Base-by-base conservation (phyloP, 352 stramenopile species). In the Halophytophthora polymorphica region DNA sequence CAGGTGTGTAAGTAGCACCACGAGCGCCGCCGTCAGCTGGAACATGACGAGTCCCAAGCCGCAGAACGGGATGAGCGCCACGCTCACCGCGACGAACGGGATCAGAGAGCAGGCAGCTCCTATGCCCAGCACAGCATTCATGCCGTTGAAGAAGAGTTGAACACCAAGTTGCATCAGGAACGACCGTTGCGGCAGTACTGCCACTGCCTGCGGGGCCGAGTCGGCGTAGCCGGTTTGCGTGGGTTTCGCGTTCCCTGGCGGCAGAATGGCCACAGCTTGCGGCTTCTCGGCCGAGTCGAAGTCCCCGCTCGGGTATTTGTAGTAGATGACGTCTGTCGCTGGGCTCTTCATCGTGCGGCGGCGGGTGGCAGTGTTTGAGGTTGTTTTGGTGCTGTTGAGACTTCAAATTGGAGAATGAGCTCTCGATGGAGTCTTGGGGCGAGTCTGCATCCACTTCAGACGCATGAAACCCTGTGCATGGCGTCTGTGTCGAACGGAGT, bases 1-100 rank as follows among this genome's bases (percentile, higher is more conserved):
- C 6, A 46, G 18, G 12, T 31, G 61, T 7, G 53, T 49, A 34
- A 64, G 22, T 38, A 55, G 28, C 23, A 57, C 43, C 40, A 59
- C 55, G 17, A 71, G 23, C 10, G 33, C 21, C n/a, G 65, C 53
- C 21, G 58, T 49, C n/a, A 70, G 29, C 43, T 73, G 65, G 50
- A 66, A 73, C 10, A 70, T 43, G 17, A 58, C 29, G 6, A 69
- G 17, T 0, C 65, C 61, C 15, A 57, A 31, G 12, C 64, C 64
- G 1, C 64, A 66, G 7, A 71, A 50, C 28, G 49, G 61, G 7
- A 62, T 29, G 8, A 73, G 49, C 5, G 41, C 65, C 13, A 73
- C 23, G 52, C 61, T 71, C 0, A 71, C 13, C 2, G 65, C 50
- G 6, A 73, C 50, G 15, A 58, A 35, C 19, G 63, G 54, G 19